Conservation (phyloP, 352 stramenopile genomes). For the Thraustochytrium sp. region DNA sequence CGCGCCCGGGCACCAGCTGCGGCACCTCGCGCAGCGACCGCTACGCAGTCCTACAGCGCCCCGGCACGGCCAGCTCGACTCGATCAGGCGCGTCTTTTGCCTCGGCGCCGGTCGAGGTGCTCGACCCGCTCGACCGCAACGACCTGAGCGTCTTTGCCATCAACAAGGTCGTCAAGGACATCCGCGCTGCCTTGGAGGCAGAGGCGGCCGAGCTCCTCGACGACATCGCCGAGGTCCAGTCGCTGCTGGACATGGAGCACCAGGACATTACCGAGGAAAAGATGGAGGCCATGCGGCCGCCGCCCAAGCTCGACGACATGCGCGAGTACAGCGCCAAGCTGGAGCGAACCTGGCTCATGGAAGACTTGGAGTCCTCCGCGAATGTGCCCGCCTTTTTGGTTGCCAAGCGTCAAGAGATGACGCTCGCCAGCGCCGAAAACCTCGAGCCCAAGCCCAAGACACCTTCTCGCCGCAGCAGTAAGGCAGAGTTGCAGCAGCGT, state of each 20-base stretch:
- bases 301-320: slow-evolving; percentile 18
- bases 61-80: neutral
- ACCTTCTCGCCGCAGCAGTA: too few species aligned
- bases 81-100: neutral
- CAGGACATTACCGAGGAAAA: slow-evolving; percentile 26
- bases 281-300: neutral
- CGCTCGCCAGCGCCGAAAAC: too few species aligned
- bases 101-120: neutral
- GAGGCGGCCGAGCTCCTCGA: slow-evolving; percentile 20
- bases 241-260: slow-evolving; percentile 20
- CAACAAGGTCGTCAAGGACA: slow-evolving; percentile 19
- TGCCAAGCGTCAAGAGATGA: neutral
- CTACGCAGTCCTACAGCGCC: neutral
- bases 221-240: slow-evolving; percentile 22
- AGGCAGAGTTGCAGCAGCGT: too few species aligned
- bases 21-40: neutral
- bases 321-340: slow-evolving; percentile 42
- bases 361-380: slow-evolving; percentile 11
- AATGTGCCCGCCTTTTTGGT: neutral
- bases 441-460: too few species aligned
- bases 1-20: slow-evolving; percentile 10
- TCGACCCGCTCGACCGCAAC: neutral
- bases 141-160: slow-evolving; percentile 6
- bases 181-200: slow-evolving; percentile 4
- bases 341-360: slow-evolving; percentile 19